Conservation (phyloP, 169 alveolate genomes). For the Eimeria acervulina region DNA sequence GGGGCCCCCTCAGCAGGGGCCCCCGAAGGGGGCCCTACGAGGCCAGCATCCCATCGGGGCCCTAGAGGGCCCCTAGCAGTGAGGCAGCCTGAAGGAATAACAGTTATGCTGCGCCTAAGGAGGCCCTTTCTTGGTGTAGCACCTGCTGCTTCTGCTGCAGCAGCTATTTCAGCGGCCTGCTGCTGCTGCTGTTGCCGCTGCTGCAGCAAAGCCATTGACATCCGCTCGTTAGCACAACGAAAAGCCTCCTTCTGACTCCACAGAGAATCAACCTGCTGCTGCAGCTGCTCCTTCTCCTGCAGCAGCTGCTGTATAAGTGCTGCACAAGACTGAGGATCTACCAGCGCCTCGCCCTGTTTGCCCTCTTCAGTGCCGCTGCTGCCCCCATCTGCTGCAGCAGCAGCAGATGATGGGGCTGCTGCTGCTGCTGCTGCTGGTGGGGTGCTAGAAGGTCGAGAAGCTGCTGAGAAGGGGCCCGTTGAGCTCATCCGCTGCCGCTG, state of each 20-base stretch:
- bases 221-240: constrained; percentile 75
- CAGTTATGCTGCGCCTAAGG: not conserved
- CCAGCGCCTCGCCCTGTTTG: not conserved
- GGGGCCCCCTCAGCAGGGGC: not conserved
- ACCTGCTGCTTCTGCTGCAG: not conserved
- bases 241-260: constrained; percentile 82
- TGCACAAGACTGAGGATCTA: constrained; percentile 5
- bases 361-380: not conserved
- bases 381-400: not conserved
- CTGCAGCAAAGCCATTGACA: constrained; percentile 32
- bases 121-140: constrained; percentile 39
- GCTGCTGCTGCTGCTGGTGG: constrained; percentile 18
- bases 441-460: too few species aligned
- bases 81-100: constrained; percentile 8
- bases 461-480: not conserved
- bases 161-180: not conserved
- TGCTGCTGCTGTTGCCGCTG: constrained; percentile 66
- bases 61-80: constrained; percentile 36
- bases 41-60: too few species aligned
- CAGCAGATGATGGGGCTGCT: not conserved
- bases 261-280: constrained; percentile 62
- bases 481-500: not conserved
- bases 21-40: not conserved
- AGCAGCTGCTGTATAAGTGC: constrained; percentile 45
- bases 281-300: constrained; percentile 43